A percentile compares a stretch with the other conserved stretches of the same genome.
Evolutionary conservation across 495 filamentous ascomycete species (phyloP).

Genomic region (Penicillium pancosmium): DNA sequence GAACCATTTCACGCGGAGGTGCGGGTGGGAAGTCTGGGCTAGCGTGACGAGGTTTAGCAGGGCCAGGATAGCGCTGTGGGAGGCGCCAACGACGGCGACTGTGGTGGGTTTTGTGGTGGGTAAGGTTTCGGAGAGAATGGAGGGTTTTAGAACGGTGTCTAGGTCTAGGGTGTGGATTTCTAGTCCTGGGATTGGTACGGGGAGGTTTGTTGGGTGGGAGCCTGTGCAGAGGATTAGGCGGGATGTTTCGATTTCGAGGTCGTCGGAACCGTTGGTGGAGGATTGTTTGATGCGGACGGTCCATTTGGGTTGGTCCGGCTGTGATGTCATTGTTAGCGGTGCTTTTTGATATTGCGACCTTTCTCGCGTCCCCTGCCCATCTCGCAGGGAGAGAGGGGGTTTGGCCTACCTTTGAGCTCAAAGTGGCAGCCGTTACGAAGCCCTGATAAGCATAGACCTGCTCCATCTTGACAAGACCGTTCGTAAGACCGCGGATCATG

Average conservation of each 20-base stretch:
- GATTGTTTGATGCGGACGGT: constrained; percentile 40
- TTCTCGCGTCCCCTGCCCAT: too few species aligned
- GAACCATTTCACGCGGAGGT: constrained; percentile 62
- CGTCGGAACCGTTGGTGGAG: constrained; percentile 25
- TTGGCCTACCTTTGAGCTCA: constrained; percentile 27
- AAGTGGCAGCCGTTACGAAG: constrained; percentile 44
- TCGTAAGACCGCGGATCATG: constrained; percentile 52
- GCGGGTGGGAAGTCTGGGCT: constrained; percentile 49
- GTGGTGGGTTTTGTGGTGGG: constrained; percentile 38
- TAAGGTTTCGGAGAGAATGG: constrained; percentile 45
- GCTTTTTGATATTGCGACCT: background rate
- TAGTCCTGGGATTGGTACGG: constrained; percentile 38
- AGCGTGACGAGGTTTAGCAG: constrained; percentile 61
- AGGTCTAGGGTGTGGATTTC: constrained; percentile 49
- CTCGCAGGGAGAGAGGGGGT: background rate
- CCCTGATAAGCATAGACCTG: constrained; percentile 45
- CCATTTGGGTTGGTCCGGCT: constrained; percentile 38
- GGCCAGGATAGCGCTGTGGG: constrained; percentile 63
- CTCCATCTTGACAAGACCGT: constrained; percentile 50
- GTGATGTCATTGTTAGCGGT: constrained; percentile 17
- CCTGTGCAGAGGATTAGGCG: constrained; percentile 63
- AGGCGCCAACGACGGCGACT: constrained; percentile 60
- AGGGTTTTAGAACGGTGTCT: constrained; percentile 58
- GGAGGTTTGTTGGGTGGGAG: constrained; percentile 49
- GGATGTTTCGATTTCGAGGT: constrained; percentile 39